Evolutionary conservation across 2,329 filamentous ascomycete genomes (phyloP).

Genomic region (Mollisia scopiformis): DNA sequence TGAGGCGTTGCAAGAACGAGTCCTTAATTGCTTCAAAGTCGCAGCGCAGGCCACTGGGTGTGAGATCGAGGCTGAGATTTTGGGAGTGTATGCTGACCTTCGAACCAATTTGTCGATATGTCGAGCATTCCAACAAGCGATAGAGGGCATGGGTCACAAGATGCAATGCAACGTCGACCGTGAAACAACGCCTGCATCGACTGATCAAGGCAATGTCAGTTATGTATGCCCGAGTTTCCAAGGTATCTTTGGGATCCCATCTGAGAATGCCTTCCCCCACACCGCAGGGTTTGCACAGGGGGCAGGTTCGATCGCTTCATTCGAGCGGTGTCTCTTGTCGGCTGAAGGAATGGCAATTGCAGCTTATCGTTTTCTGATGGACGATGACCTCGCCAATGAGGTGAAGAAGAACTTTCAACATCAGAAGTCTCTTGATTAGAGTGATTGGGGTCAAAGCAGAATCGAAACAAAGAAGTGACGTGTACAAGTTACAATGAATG

Average conservation of each 20-base stretch:
- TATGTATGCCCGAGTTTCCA: slow-evolving; percentile 2
- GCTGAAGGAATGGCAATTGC: slow-evolving; percentile 1
- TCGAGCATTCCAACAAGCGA: neutral
- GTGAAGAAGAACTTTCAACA: neutral
- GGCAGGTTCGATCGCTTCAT: neutral
- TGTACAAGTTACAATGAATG: neutral
- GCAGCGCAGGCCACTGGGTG: slow-evolving; percentile 1
- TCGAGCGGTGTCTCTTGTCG: neutral
- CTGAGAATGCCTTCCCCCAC: neutral
- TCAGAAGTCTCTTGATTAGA: neutral
- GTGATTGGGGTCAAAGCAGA: neutral
- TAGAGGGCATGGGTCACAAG: neutral
- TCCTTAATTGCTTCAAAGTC: neutral
- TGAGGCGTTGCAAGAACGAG: neutral
- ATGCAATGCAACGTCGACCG: neutral
- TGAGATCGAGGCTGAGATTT: neutral
- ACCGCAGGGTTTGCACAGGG: neutral
- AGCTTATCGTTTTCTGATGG: neutral
- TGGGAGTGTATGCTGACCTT: neutral
- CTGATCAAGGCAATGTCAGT: slow-evolving; percentile 5
- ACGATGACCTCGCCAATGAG: neutral
- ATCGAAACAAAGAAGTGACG: neutral
- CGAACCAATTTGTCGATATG: neutral
- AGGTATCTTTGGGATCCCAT: neutral
- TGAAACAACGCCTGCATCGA: neutral